A percentile compares a stretch with the other conserved stretches of the same genome.
Evolutionary conservation across 306 rosid genomes (phyloP).

Genomic region (Ochetophila trinervis): DNA sequence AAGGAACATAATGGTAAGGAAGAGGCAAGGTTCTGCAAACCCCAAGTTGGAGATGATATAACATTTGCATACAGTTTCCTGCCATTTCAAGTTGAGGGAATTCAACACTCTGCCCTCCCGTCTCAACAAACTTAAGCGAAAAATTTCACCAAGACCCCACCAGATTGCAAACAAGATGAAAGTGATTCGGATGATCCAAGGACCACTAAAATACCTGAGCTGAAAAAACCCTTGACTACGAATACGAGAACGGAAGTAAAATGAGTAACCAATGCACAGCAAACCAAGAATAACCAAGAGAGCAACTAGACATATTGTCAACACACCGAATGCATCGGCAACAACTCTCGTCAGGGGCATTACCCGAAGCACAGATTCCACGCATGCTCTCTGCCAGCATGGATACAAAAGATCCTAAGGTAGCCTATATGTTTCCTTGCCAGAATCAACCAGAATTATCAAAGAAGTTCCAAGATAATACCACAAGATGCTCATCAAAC

Average conservation of each 20-base stretch:
- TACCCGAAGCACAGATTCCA: constrained; percentile 97
- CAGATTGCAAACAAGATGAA: constrained; percentile 78
- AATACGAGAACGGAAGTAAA: constrained; percentile 82
- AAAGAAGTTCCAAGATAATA: constrained; percentile 23
- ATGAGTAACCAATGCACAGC: constrained; percentile 73
- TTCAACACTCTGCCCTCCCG: constrained; percentile 35
- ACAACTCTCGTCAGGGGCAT: constrained; percentile 97
- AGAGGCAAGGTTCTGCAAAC: constrained; percentile 97
- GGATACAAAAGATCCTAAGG: constrained; percentile 71
- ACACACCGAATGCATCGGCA: constrained; percentile 99
- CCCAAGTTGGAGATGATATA: constrained; percentile 92
- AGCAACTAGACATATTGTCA: constrained; percentile 83
- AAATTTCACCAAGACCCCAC: constrained; percentile 93
- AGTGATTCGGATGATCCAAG: constrained; percentile 85
- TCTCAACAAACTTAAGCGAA: constrained; percentile 69
- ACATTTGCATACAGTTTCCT: constrained; percentile 83
- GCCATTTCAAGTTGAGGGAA: constrained; percentile 65
- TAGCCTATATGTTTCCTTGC: constrained; percentile 38
- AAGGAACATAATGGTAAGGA: constrained; percentile 85
- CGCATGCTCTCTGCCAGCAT: constrained; percentile 99
- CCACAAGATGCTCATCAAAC: constrained; percentile 35
- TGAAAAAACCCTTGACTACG: constrained; percentile 57
- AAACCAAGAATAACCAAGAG: constrained; percentile 79
- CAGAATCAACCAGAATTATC: constrained; percentile 31
- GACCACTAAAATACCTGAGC: constrained; percentile 91